phyloP scores from a whole-genome alignment of 2,329 filamentous ascomycete species.

The Trichoderma guizhouense region DNA sequence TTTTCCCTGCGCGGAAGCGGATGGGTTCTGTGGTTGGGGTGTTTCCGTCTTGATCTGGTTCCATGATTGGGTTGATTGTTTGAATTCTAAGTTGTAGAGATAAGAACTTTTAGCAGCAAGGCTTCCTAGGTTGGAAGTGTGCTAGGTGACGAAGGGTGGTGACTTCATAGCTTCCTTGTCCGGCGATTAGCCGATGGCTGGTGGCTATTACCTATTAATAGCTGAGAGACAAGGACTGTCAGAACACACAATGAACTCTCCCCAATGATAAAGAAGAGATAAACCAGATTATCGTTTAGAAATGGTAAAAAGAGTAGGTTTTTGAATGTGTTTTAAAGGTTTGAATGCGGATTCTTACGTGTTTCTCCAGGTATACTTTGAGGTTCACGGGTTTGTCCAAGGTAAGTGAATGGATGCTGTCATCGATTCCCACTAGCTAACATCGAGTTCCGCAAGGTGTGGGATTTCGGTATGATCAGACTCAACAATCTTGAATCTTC shows the following conservation, averaged over 20 bases:
- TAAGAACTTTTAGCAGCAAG: not conserved
- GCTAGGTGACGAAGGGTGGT: conserved; percentile 3
- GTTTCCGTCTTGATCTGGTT: conserved; percentile 21
- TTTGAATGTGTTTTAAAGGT: too few species aligned
- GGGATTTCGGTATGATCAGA: conserved; percentile 46
- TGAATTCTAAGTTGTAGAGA: not conserved
- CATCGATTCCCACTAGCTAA: conserved; percentile 23
- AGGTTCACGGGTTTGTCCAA: conserved; percentile 63
- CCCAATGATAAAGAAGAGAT: not conserved
- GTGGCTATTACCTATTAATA: not conserved
- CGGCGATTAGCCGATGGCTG: conserved; percentile 9
- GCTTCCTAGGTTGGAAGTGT: not conserved
- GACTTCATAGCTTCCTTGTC: conserved; percentile 9
- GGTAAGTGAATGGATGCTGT: conserved; percentile 40
- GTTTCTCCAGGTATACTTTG: conserved; percentile 52
- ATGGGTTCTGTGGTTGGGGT: conserved; percentile 33
- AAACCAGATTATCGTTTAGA: not conserved
- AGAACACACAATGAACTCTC: not conserved
- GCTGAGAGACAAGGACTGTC: not conserved
- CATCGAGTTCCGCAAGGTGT: conserved; percentile 43
- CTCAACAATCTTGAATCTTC: not conserved
- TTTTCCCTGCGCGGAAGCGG: conserved; percentile 56
- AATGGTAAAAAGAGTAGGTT: conserved; percentile 36
- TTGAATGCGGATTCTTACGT: not conserved
- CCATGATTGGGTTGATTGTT: conserved; percentile 22